phyloP scores from a whole-genome alignment of 2,329 filamentous ascomycete species.

The Colletotrichum musicola region DNA sequence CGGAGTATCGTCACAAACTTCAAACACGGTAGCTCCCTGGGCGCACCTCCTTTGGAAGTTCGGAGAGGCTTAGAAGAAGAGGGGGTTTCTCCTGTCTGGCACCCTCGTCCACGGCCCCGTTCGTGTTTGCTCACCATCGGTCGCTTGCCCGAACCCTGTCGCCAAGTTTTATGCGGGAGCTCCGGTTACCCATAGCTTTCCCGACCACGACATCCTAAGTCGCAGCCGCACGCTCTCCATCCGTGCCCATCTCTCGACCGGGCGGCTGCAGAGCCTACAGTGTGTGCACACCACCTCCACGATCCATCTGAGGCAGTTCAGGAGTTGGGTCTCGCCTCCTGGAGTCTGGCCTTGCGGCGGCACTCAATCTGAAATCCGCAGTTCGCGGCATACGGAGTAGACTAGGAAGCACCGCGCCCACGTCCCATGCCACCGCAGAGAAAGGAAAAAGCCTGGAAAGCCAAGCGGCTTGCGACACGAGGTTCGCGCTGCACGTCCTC shows the following conservation, averaged over 20 bases:
- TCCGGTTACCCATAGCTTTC: slow-evolving; percentile 13
- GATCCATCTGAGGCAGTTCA: not conserved
- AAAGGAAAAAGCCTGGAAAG: slow-evolving; percentile 7
- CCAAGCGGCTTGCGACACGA: slow-evolving; percentile 28
- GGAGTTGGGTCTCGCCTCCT: not conserved
- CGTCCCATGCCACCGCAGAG: not conserved
- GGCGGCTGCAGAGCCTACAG: not conserved
- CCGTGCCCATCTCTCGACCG: not conserved
- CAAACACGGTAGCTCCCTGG: slow-evolving; percentile 30
- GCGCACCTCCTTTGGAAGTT: not conserved
- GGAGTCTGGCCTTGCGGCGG: slow-evolving; percentile 7
- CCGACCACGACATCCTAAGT: slow-evolving; percentile 20
- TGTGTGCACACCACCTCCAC: too few relatives aligned
- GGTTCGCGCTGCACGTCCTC: slow-evolving; percentile 16
- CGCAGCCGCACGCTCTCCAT: slow-evolving; percentile 1
- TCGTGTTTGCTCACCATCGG: slow-evolving; percentile 23
- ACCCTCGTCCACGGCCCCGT: slow-evolving; percentile 12
- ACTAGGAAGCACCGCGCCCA: not conserved
- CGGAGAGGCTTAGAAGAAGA: slow-evolving; percentile 4
- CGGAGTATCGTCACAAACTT: slow-evolving; percentile 26
- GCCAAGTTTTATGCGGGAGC: slow-evolving; percentile 22
- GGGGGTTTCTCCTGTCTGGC: slow-evolving; percentile 22
- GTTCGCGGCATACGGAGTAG: too few relatives aligned
- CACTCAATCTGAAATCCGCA: slow-evolving; percentile 4
- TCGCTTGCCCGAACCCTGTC: slow-evolving; percentile 31